A percentile compares a stretch with the other conserved stretches of the same genome.
Evolutionary conservation across 495 filamentous ascomycete species (phyloP).

Genomic region (Amphirosellinia nigrospora): DNA sequence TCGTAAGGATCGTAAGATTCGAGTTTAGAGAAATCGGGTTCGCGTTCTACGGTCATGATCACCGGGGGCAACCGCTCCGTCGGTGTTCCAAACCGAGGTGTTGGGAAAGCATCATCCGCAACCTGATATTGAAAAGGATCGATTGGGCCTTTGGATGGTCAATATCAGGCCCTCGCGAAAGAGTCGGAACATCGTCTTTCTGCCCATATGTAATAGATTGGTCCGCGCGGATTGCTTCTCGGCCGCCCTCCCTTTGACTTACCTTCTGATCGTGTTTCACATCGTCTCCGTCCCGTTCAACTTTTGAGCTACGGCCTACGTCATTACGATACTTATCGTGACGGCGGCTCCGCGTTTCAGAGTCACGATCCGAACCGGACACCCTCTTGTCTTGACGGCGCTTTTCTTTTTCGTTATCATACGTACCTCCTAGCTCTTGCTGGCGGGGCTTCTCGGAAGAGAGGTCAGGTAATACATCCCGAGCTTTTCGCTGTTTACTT

Average conservation of each 20-base stretch:
- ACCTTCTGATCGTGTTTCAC: slow-evolving; percentile 15
- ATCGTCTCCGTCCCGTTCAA: slow-evolving; percentile 25
- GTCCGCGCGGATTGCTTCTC: slow-evolving; percentile 21
- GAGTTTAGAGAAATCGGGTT: slow-evolving; percentile 48
- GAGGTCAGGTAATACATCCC: slow-evolving; percentile 29
- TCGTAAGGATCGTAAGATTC: slow-evolving; percentile 34
- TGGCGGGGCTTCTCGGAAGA: slow-evolving; percentile 50
- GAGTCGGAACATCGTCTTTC: slow-evolving; percentile 18
- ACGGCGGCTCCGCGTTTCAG: slow-evolving; percentile 30
- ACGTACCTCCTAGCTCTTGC: slow-evolving; percentile 25
- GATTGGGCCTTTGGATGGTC: slow-evolving; percentile 34
- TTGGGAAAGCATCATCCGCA: slow-evolving; percentile 52
- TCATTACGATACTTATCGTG: slow-evolving; percentile 33
- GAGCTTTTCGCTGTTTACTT: slow-evolving; percentile 34
- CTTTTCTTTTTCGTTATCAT: slow-evolving; percentile 26
- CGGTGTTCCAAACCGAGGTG: slow-evolving; percentile 45
- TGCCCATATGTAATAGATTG: slow-evolving; percentile 13
- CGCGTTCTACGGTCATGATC: slow-evolving; percentile 53
- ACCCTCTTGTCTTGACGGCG: slow-evolving; percentile 29
- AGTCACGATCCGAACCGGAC: slow-evolving; percentile 30
- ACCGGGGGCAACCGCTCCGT: slow-evolving; percentile 43
- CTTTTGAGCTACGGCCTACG: slow-evolving; percentile 33
- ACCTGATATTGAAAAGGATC: slow-evolving; percentile 62
- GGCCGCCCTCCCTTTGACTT: slow-evolving; percentile 21
- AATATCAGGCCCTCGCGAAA: slow-evolving; percentile 14